These are phyloP conservation scores for Penicillium concentricum DNA, from an alignment of 2,329 filamentous ascomycete genomes.

Conservation along the genomic window DNA sequence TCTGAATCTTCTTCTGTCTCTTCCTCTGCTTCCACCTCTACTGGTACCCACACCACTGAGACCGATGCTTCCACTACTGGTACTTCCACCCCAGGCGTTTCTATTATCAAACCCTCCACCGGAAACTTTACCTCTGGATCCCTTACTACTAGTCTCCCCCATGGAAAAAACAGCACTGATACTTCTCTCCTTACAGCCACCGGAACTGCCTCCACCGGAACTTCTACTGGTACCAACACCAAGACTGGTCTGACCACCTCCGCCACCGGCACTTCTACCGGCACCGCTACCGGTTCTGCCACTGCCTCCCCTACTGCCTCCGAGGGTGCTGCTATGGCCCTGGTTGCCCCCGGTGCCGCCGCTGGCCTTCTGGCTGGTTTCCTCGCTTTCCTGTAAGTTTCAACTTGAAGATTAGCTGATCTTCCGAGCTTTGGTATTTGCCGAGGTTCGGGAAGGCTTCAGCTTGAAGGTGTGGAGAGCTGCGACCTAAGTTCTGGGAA, in stretches of 20 bases:
- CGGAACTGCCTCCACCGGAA: slow-evolving; percentile 9
- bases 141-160: neutral
- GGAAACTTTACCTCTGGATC: neutral
- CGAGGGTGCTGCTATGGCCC: slow-evolving; percentile 12
- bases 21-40: slow-evolving; percentile 12
- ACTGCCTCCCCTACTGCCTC: slow-evolving; percentile 1
- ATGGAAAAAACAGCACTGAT: neutral
- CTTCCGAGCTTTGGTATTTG: neutral
- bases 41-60: slow-evolving; percentile 6
- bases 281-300: slow-evolving; percentile 3
- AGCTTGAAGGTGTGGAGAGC: neutral
- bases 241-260: slow-evolving; percentile 10
- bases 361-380: slow-evolving; percentile 24
- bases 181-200: slow-evolving; percentile 6
- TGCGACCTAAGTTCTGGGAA: neutral
- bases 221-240: slow-evolving; percentile 10
- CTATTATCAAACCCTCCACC: neutral
- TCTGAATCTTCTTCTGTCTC: slow-evolving; percentile 13
- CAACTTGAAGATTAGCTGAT: neutral
- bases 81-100: slow-evolving; percentile 7
- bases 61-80: slow-evolving; percentile 10
- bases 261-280: slow-evolving; percentile 1
- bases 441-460: neutral
- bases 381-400: slow-evolving; percentile 20
- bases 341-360: slow-evolving; percentile 15